Percentiles rank a stretch among this genome's conserved stretches.
Evolutionary conservation across 2,329 filamentous ascomycete species (phyloP).

Genomic region (Aspergillus sp.): DNA sequence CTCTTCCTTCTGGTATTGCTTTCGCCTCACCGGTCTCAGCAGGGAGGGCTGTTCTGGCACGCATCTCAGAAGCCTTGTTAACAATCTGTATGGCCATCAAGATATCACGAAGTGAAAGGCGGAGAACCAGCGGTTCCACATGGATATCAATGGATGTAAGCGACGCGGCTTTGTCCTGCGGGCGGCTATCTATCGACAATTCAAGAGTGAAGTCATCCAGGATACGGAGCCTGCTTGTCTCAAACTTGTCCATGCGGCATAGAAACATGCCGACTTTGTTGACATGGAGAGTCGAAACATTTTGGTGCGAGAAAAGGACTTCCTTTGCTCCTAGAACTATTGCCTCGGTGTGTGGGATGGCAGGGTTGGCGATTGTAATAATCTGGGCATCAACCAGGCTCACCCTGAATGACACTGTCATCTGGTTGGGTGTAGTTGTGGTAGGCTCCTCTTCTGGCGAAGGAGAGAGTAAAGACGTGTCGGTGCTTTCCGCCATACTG

Average conservation of each 20-base stretch:
- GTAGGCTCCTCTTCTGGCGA: slow-evolving; percentile 38
- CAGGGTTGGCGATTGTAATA: slow-evolving; percentile 92
- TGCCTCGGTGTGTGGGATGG: slow-evolving; percentile 87
- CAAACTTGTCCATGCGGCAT: slow-evolving; percentile 97
- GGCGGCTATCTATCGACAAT: slow-evolving; percentile 78
- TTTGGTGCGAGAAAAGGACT: slow-evolving; percentile 88
- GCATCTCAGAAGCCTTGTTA: slow-evolving; percentile 86
- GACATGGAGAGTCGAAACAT: slow-evolving; percentile 90
- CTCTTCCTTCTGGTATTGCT: slow-evolving; percentile 52
- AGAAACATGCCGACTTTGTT: slow-evolving; percentile 97
- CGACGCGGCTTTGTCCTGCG: slow-evolving; percentile 62
- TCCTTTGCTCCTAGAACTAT: slow-evolving; percentile 96
- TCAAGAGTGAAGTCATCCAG: slow-evolving; percentile 96
- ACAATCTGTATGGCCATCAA: slow-evolving; percentile 91
- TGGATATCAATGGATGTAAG: slow-evolving; percentile 82
- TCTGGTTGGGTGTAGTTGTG: slow-evolving; percentile 52
- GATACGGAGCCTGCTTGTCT: slow-evolving; percentile 85
- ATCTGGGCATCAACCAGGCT: slow-evolving; percentile 96
- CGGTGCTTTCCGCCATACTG: slow-evolving; percentile 33
- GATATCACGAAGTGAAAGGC: slow-evolving; percentile 91
- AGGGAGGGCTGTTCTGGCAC: slow-evolving; percentile 55
- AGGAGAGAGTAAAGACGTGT: slow-evolving; percentile 28
- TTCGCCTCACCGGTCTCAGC: slow-evolving; percentile 59
- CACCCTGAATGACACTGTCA: slow-evolving; percentile 83
- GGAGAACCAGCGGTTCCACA: slow-evolving; percentile 86